Conservation (phyloP, 192 early-diverging fungal species). For the Oehlia diaphana region DNA sequence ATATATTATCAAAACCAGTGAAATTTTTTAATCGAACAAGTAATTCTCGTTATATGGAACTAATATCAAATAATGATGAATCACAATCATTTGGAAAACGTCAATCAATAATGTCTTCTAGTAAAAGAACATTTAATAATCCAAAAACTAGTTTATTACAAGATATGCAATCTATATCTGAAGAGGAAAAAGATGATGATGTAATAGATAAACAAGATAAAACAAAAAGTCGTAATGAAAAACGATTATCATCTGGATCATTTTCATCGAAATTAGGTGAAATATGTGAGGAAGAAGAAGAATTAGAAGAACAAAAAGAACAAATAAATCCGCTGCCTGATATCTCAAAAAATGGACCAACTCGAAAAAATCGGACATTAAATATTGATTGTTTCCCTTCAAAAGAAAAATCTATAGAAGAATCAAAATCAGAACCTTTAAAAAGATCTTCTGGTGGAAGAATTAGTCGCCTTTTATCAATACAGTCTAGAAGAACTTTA, state of each 20-base stretch:
- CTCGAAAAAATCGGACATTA: not conserved
- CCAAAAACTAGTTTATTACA: not conserved
- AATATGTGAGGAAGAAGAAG: slow-evolving; percentile 22
- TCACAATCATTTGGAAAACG: not conserved
- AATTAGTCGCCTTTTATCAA: slow-evolving; percentile 7
- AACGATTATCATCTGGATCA: slow-evolving; percentile 1
- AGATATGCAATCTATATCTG: not conserved
- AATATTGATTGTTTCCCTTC: not conserved
- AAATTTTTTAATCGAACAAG: slow-evolving; percentile 1
- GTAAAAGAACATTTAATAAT: not conserved
- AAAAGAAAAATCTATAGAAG: not conserved
- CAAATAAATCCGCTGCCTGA: not conserved
- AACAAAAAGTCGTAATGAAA: not conserved
- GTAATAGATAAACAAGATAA: slow-evolving; percentile 2
- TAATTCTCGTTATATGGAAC: not conserved
- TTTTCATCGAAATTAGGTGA: slow-evolving; percentile 5
- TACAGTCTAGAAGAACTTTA: slow-evolving; percentile 17
- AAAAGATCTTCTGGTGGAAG: not conserved
- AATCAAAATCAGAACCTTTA: not conserved
- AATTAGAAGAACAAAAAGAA: slow-evolving; percentile 7
- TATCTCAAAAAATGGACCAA: not conserved
- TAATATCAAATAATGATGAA: not conserved
- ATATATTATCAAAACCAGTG: not conserved
- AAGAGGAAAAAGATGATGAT: slow-evolving; percentile 1
- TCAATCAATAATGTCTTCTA: not conserved